Percentiles rank a stretch among this genome's conserved stretches.
phyloP scores from a whole-genome alignment of 805 yeast species.

The Scheffersomyces stipitis region DNA sequence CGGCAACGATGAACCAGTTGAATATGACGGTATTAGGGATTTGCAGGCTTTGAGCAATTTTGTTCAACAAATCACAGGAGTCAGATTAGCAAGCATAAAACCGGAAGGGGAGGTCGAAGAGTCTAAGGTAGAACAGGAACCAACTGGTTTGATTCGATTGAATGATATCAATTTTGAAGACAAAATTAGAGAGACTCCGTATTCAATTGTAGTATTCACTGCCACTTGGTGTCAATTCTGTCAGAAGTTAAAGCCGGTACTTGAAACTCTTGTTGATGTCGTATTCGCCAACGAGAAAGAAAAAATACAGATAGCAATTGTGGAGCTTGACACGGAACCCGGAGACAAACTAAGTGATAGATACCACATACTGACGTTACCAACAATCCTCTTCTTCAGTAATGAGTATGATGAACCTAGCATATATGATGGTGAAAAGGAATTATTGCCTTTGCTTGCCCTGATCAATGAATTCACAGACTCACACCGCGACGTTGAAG shows the following conservation, averaged over 20 bases:
- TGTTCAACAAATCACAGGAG: slow-evolving; percentile 38
- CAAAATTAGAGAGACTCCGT: slow-evolving; percentile 33
- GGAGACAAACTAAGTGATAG: slow-evolving; percentile 38
- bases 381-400: slow-evolving; percentile 53
- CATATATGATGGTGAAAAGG: slow-evolving; percentile 24
- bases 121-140: slow-evolving; percentile 8
- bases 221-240: slow-evolving; percentile 65
- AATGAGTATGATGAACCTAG: slow-evolving; percentile 27
- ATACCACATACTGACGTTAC: slow-evolving; percentile 48
- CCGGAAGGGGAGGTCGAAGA: slow-evolving; percentile 2
- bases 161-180: slow-evolving; percentile 46
- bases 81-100: slow-evolving; percentile 13
- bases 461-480: slow-evolving; percentile 29
- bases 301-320: slow-evolving; percentile 31
- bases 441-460: slow-evolving; percentile 18
- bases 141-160: slow-evolving; percentile 17
- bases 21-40: slow-evolving; percentile 56
- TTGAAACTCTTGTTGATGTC: slow-evolving; percentile 49
- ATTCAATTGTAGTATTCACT: slow-evolving; percentile 52
- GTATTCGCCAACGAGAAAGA: slow-evolving; percentile 39
- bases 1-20: slow-evolving; percentile 50
- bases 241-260: slow-evolving; percentile 49
- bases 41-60: slow-evolving; percentile 53
- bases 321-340: slow-evolving; percentile 45
- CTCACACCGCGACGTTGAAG: slow-evolving; percentile 29